A percentile compares a stretch with the other conserved stretches of the same genome.
Conservation (phyloP, 345 rosid species). For the Bruguiera parviflora region DNA sequence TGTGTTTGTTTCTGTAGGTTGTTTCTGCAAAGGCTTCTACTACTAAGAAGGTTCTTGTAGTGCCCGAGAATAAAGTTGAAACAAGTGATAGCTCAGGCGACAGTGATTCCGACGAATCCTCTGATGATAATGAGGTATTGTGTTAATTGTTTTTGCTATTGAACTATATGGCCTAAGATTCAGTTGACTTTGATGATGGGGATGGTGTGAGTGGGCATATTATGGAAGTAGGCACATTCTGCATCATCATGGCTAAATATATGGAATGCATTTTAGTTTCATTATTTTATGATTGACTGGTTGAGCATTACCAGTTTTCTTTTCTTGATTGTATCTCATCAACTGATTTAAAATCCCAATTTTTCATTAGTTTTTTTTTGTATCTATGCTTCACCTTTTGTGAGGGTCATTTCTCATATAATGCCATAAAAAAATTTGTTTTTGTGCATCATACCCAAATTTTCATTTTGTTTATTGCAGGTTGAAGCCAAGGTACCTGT, state of each 20-base stretch:
- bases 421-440: background rate
- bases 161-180: background rate
- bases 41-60: slow-evolving; percentile 13
- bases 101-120: slow-evolving; percentile 10
- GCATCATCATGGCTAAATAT: no score
- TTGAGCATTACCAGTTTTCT: no score
- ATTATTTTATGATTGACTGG: no score
- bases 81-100: slow-evolving; percentile 22
- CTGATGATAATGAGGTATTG: slow-evolving; percentile 19
- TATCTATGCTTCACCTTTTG: no score
- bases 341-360: no score
- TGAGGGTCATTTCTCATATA: no score
- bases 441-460: background rate
- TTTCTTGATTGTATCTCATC: no score
- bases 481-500: slow-evolving; percentile 1
- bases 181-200: slow-evolving; percentile 3
- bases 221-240: no score
- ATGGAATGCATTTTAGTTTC: no score
- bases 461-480: slow-evolving; percentile 1
- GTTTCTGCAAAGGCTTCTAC: slow-evolving; percentile 4
- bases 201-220: background rate
- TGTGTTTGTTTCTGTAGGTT: slow-evolving; percentile 2
- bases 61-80: slow-evolving; percentile 9
- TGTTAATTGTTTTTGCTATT: background rate
- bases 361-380: no score